Base-by-base conservation (phyloP, 2,329 filamentous ascomycete genomes). In the Aspergillus nomiae region DNA sequence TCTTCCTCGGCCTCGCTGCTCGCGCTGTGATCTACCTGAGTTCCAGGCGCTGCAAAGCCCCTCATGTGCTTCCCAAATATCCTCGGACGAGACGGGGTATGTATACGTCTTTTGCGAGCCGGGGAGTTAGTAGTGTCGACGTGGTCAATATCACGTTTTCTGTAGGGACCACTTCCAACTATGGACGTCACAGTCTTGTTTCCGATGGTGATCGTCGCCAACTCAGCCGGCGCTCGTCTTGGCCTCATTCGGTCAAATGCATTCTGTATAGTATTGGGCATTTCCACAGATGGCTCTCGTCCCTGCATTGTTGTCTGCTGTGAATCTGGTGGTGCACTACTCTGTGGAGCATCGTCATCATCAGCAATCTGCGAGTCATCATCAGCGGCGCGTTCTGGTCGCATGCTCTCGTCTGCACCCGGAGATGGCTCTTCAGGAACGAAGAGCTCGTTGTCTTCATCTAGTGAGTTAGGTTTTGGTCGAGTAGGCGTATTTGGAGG, bases 141-240 rank as follows among this genome's bases (percentile, higher is more conserved):
- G 51, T 71, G 67, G 34, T 74, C 74, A 1, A 73, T 72, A 34
- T 73, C 71, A 60, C 74, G 71, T 64, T 76, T 80, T 30, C 67
- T 73, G 30, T 76, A 71, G 4, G 81, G 72, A 56, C 85, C 81
- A 56, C 82, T 85, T 1, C 90, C 89, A 67, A 92, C 84, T 36
- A 87, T 83, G 24, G 88, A 89, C 0, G 86, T 89, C 6, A 88
- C 83, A 0, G 89, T 92, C 53, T 84, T 85, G 65, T 89, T 83
- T 1, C 90, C 91, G 59, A 94, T 87, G 0, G 90, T 93, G 55
- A 94, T 91, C 2, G 90, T 92, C 24, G 91, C 90, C 58, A 89
- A 80, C 69, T 92, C 88, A 32, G 84, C 78, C 1, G 85, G 84
- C 2, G 84, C 79, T 38, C 90, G 84, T 71, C 87, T 90, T 1